A percentile compares a stretch with the other conserved stretches of the same genome.
These are phyloP conservation scores for Kwoniella sp. DNA, from an alignment of 768 basidiomycete genomes.

Conservation along the genomic window DNA sequence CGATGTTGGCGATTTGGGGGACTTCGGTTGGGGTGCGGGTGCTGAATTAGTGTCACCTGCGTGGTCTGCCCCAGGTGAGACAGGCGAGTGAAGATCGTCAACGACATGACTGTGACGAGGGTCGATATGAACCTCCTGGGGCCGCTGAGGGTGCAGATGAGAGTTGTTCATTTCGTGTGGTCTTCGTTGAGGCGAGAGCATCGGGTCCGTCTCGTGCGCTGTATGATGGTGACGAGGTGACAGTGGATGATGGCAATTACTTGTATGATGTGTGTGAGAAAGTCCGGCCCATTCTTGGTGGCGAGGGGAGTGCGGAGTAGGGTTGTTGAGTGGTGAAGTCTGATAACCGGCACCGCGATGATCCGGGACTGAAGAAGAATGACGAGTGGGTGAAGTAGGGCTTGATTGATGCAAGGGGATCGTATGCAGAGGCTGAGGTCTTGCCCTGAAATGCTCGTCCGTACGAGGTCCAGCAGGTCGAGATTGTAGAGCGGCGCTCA, in stretches of 20 bases:
- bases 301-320: neutral
- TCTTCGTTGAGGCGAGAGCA: constrained; percentile 3
- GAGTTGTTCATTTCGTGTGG: neutral
- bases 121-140: neutral
- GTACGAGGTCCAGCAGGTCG: neutral
- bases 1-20: constrained; percentile 13
- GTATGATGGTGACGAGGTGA: neutral
- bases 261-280: neutral
- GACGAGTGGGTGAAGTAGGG: constrained; percentile 3
- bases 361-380: neutral
- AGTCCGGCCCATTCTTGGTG: neutral
- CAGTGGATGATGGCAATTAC: neutral
- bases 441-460: neutral
- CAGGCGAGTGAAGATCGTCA: neutral
- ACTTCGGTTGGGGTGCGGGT: constrained; percentile 4
- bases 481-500: too few relatives aligned
- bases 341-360: neutral
- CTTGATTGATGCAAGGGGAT: neutral
- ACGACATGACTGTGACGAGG: neutral
- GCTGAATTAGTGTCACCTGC: neutral
- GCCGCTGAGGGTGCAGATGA: neutral
- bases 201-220: constrained; percentile 13
- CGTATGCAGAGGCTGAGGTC: neutral
- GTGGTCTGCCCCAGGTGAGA: too few relatives aligned
- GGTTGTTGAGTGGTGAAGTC: neutral